Evolutionary conservation across 306 rosid species (phyloP), one percentile per base, ranked within the genome.

Genomic region (Citrullus mucosospermus): DNA sequence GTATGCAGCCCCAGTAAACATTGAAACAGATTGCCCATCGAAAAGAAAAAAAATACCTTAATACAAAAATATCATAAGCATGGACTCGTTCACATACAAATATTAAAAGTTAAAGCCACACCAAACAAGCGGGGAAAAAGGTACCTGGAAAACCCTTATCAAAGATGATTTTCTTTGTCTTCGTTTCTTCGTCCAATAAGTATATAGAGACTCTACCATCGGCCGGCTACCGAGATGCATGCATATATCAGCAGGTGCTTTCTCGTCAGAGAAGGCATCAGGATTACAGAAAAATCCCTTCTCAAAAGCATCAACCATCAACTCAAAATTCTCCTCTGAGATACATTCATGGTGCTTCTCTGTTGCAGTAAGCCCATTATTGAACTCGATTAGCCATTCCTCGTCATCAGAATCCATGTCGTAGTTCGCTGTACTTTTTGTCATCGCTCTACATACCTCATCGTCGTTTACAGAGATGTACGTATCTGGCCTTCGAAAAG

Each of bases 351-450:
- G 84, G 67, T 60, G 75, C 58, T 63, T 82, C 55, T 75, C 74
- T 67, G 77, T 58, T 1, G 66, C 78, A 28, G 36, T 55, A 17
- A 66, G 83, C 75, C 85, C 84, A 1, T 70, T 4, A 62, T 90
- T 92, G 43, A 89, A 84, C 80, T 82, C 84, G 55, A 67, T 80
- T 34, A 90, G 82, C 96, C 97, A 93, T 62, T 79, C 84, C 82
- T 93, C 98, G 58, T 93, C 98, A 43, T 87, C 97, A 16, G 89
- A 88, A 73, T 93, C 98, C 91, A 93, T 80, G 82, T 93, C 98
- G 80, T 93, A 93, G 69, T 74, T 87, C 2, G 94, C 88, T 0
- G 80, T 79, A 72, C 63, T 81, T 86, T 81, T 90, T 25, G 85
- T 76, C 85, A 89, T 36, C 18, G 90, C 90, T 86, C 96, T 85